A percentile compares a stretch with the other conserved stretches of the same genome.
phyloP scores from a whole-genome alignment of 495 filamentous ascomycete species.

The Aspergillus incahuasiensis region DNA sequence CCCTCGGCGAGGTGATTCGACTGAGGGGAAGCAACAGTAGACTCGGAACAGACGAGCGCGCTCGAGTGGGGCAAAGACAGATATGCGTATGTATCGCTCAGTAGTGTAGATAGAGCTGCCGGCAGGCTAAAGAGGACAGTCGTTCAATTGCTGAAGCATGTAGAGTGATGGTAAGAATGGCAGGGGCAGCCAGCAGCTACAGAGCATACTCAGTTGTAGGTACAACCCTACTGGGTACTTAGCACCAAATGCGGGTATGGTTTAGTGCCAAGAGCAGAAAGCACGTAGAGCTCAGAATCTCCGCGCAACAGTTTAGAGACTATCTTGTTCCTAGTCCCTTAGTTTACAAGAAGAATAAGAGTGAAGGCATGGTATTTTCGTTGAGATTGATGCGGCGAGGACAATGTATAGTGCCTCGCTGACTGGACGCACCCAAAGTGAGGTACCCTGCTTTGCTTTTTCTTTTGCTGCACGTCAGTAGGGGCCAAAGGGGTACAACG shows the following conservation, averaged over 20 bases:
- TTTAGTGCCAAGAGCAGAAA: neutral
- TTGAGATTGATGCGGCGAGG: neutral
- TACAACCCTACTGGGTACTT: neutral
- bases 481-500: neutral
- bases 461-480: slow-evolving; percentile 3
- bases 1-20: slow-evolving; percentile 7
- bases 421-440: neutral
- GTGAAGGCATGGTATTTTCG: slow-evolving; percentile 4
- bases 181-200: neutral
- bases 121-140: neutral
- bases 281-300: neutral
- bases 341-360: slow-evolving; percentile 1
- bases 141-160: slow-evolving; percentile 1
- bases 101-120: slow-evolving; percentile 1
- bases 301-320: neutral
- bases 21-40: slow-evolving; percentile 7
- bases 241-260: neutral
- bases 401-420: neutral
- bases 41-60: slow-evolving; percentile 3
- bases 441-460: slow-evolving; percentile 5
- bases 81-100: neutral
- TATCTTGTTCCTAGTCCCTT: neutral
- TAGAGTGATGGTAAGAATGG: slow-evolving; percentile 2
- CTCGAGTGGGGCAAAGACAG: slow-evolving; percentile 16
- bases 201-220: neutral